Percentiles rank a stretch among this genome's conserved stretches.
These are phyloP conservation scores for Crithidia brevicula DNA, from an alignment of 208 protist species.

Conservation along the genomic window DNA sequence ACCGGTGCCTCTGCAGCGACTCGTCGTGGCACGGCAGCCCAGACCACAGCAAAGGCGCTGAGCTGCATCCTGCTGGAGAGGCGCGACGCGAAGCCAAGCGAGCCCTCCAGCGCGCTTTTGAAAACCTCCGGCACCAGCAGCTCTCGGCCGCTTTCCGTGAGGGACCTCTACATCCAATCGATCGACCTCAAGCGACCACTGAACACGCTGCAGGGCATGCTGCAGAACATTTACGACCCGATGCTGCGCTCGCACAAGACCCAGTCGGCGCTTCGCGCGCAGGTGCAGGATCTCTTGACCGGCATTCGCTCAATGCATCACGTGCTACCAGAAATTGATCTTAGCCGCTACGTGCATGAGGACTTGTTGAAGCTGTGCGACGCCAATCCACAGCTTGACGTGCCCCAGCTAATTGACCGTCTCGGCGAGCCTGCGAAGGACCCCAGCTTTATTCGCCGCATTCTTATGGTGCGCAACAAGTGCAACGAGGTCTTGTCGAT, in stretches of 20 bases:
- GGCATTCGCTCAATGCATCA: conserved; percentile 64
- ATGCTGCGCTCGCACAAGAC: conserved; percentile 49
- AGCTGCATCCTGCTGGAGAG: conserved; percentile 34
- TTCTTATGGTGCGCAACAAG: conserved; percentile 65
- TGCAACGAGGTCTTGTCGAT: conserved; percentile 67
- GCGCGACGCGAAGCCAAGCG: background rate
- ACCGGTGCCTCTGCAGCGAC: background rate
- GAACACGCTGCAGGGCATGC: conserved; percentile 54
- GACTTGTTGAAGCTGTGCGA: conserved; percentile 80
- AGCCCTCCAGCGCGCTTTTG: too few species aligned
- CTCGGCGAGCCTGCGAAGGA: conserved; percentile 68
- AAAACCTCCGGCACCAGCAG: background rate
- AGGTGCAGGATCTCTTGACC: conserved; percentile 78
- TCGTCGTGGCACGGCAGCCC: background rate
- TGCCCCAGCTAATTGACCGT: conserved; percentile 69
- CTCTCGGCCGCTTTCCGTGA: conserved; percentile 32
- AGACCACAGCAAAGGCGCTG: conserved; percentile 16
- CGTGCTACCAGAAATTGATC: conserved; percentile 61
- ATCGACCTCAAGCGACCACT: conserved; percentile 67
- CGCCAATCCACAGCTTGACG: conserved; percentile 58
- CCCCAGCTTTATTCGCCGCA: conserved; percentile 58
- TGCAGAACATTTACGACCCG: conserved; percentile 81
- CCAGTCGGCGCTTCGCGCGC: conserved; percentile 48
- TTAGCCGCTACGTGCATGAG: conserved; percentile 72
- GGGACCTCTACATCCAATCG: conserved; percentile 69